Conservation (phyloP, 306 rosid genomes). For the Pterocarpus macrocarpus region DNA sequence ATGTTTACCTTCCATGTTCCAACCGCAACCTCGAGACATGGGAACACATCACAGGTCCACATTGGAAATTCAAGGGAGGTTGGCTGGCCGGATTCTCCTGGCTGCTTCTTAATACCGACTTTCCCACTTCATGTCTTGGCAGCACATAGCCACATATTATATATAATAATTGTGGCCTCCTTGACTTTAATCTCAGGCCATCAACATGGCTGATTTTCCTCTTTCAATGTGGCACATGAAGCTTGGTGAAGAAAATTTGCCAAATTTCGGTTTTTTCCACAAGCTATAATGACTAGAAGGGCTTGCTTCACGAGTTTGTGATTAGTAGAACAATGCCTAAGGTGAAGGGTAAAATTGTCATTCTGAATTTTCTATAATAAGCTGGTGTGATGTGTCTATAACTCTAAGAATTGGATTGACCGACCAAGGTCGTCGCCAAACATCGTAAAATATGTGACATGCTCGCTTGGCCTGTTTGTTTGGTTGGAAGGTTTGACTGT, state of each 20-base stretch:
- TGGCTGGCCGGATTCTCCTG: constrained; percentile 39
- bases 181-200: constrained; percentile 30
- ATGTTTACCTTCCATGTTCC: constrained; percentile 42
- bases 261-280: neutral
- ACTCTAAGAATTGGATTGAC: constrained; percentile 11
- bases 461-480: neutral
- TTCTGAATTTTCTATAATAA: neutral
- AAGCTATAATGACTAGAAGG: neutral
- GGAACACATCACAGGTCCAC: constrained; percentile 47
- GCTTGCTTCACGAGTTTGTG: neutral
- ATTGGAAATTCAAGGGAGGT: constrained; percentile 30
- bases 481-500: constrained; percentile 5
- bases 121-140: constrained; percentile 35
- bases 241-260: neutral
- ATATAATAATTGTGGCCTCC: neutral
- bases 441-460: neutral
- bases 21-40: constrained; percentile 49
- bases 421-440: neutral
- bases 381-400: neutral
- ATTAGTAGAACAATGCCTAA: neutral
- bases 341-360: neutral
- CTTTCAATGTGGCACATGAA: constrained; percentile 16
- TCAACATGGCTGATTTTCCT: constrained; percentile 34
- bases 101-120: constrained; percentile 44
- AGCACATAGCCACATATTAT: no score